Evolutionary conservation across 495 filamentous ascomycete genomes (phyloP), one percentile per base, ranked within the genome.

Genomic region (Evansstolkia leycettana): DNA sequence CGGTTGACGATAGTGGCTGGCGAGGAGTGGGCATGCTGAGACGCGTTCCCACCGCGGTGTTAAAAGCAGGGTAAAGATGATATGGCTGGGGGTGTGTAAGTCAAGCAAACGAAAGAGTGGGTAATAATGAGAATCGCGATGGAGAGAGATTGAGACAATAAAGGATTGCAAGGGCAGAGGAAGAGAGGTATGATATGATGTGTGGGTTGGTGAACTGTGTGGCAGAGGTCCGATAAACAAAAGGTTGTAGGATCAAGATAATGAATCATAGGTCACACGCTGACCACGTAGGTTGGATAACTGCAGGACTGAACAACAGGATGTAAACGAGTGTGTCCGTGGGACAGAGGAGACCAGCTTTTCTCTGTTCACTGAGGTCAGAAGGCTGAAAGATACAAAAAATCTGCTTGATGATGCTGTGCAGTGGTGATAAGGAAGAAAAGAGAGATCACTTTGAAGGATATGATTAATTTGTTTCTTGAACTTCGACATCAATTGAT

Each of bases 1-100:
- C 35, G 34, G 43, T 47, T 28, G 33, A 27, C 34, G 41, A 39
- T 25, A 39, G 34, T 23, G 34, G 32, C 32, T 39, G 40, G 34
- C 29, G 45, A 38, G 42, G 45, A 41, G 43, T 31, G 40, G 45
- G 51, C 51, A 54, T 54, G 47, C 51, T 54, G 51, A 36, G 43
- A 42, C 42, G 47, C 42, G 47, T 36, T 46, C 40, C 40, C 38
- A 40, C 46, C 24, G 13, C 32, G 32, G 24, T 7, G 7, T n/a
- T 20, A n/a, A 13, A 34, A 31, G 13, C 11, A 29, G 11, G 27
- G 4, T 23, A 9, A 9, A 23, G 20, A 23, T 23, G 20, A 23
- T 23, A 9, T 23, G 20, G 20, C 28, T 12, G 28, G 28, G 4
- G 14, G 28, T 23, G 14, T 29, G 5, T 5, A n/a, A n/a, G 5